A percentile compares a stretch with the other conserved stretches of the same genome.
These are phyloP conservation scores for Ceratobasidium sp. DNA, from an alignment of 1,284 basidiomycete genomes.

Conservation along the genomic window DNA sequence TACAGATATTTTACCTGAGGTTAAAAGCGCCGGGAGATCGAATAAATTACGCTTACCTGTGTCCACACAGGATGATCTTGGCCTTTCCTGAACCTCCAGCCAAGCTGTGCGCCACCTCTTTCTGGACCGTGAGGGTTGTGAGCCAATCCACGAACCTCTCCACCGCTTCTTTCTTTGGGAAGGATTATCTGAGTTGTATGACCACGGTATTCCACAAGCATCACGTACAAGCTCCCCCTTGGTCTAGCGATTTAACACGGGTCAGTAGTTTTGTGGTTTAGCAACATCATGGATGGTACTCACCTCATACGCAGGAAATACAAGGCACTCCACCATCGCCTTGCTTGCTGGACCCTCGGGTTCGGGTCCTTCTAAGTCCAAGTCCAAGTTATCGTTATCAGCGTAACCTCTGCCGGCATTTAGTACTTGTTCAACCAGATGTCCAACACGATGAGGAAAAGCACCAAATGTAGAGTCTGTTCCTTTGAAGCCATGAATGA, in stretches of 20 bases:
- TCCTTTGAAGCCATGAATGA: conserved; percentile 69
- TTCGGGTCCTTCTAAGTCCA: conserved; percentile 15
- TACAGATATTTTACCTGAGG: conserved; percentile 53
- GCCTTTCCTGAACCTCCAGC: conserved; percentile 81
- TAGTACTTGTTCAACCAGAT: conserved; percentile 38
- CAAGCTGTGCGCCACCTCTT: conserved; percentile 73
- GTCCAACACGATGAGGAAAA: conserved; percentile 24
- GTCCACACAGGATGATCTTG: conserved; percentile 88
- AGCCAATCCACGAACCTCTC: conserved; percentile 90
- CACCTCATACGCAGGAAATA: conserved; percentile 93
- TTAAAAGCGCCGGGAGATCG: not conserved
- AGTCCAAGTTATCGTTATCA: conserved; percentile 28
- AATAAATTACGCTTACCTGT: conserved; percentile 68
- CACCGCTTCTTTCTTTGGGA: conserved; percentile 77
- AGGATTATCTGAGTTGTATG: not conserved
- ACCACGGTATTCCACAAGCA: not conserved
- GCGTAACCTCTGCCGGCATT: conserved; percentile 37
- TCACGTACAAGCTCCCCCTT: conserved; percentile 83
- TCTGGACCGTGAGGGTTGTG: conserved; percentile 79
- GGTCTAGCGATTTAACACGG: conserved; percentile 62
- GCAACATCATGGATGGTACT: conserved; percentile 50
- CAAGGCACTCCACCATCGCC: conserved; percentile 72
- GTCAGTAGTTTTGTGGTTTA: not conserved
- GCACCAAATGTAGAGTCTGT: conserved; percentile 79
- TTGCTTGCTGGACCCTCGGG: conserved; percentile 63